phyloP scores from a whole-genome alignment of 345 rosid genomes.

The Brassica nigra region DNA sequence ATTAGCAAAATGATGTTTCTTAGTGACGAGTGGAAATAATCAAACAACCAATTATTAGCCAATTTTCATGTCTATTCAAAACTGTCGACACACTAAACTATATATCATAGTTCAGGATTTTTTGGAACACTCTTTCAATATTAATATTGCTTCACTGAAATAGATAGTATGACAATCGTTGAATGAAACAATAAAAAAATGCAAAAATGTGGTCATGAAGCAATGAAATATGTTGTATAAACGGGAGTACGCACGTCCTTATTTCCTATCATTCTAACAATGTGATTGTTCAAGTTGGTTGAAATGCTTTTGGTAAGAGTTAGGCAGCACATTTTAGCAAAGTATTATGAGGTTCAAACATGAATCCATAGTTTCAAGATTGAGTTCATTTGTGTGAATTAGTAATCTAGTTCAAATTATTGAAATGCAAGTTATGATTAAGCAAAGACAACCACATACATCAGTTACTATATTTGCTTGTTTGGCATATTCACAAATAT shows the following conservation, averaged over 20 bases:
- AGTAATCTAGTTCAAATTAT: not conserved
- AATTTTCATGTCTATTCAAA: conserved; percentile 7
- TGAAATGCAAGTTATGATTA: not conserved
- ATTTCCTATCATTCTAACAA: not conserved
- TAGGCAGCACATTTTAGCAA: not conserved
- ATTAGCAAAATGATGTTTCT: conserved; percentile 13
- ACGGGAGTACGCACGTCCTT: not conserved
- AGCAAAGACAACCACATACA: not conserved
- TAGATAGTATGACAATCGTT: not conserved
- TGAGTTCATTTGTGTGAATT: not conserved
- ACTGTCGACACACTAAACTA: conserved; percentile 16
- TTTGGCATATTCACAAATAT: not conserved
- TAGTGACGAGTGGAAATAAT: conserved; percentile 11
- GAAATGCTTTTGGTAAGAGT: not conserved
- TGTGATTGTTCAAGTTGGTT: not conserved
- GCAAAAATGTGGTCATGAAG: not conserved
- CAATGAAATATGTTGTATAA: not conserved
- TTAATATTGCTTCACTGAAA: not conserved
- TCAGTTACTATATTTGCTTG: not conserved
- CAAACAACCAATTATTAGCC: conserved; percentile 32
- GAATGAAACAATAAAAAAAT: not conserved
- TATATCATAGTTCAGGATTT: not conserved
- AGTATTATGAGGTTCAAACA: not conserved
- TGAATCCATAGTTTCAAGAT: not conserved
- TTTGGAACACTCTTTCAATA: not conserved